Evolutionary conservation across 176 grass and related monocot species (phyloP), one percentile per base, ranked within the genome.

Genomic region (Coix lacrymajobi): DNA sequence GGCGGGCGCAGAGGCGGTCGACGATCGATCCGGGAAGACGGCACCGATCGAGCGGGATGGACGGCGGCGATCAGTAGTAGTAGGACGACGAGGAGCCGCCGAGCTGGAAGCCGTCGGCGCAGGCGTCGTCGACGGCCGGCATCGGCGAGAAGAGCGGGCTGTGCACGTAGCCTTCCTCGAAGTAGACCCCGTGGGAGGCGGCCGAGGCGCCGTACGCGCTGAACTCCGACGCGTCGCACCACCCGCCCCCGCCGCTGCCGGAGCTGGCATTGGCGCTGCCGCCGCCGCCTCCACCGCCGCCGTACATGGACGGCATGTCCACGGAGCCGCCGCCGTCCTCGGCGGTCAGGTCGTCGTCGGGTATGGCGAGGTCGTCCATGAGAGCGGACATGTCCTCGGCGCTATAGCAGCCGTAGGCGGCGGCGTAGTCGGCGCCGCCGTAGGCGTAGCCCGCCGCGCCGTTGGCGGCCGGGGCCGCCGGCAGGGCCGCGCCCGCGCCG

Each of bases 91-190:
- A 84, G 36, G 96, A 99, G 64, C 93, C 91, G 6, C 91, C 96
- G 76, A 99, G 96, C 89, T 99, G 93, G 88, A 99, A 99, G 0
- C 96, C 93, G 79, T 96, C 96, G 75, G 76, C 84, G 70, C 73
- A 41, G 83, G 85, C 78, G 76, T 99, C 96, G 62, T 99, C 96
- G 24, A 49, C 85, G 43, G 96, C 36, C 0, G 96, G 96, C 96
- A 99, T 99, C 30, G 93, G 96, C 65, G 93, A 94, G 73, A 99
- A 99, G 31, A 99, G 83, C 32, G 96, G 96, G 89, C 96, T 99
- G 77, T 99, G 96, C 85, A 99, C 96, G 76, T 99, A 96, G 1
- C 93, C 96, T 76, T 99, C 96, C 52, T 99, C 96, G 76, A 99
- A 99, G 85, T 93, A 99, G 49, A 99, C 86, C 77, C 96, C 93